Conservation (phyloP, 805 yeast species). For the Ogataea pignaliae region DNA sequence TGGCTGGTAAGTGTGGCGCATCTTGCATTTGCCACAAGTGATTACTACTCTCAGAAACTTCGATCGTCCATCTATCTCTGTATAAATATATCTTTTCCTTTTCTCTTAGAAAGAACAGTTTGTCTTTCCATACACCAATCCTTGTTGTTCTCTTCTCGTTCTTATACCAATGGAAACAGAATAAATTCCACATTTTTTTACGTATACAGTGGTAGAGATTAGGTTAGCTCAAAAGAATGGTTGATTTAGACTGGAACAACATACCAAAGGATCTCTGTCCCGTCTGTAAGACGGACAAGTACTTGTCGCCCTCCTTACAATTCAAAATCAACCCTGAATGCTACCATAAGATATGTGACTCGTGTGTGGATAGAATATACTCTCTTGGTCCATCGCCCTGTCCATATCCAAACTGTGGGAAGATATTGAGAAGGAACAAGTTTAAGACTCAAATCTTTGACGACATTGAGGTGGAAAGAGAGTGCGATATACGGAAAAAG, state of each 20-base stretch:
- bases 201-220: no score
- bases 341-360: conserved; percentile 94
- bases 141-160: no score
- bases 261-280: conserved; percentile 66
- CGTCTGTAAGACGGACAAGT: conserved; percentile 92
- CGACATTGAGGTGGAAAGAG: conserved; percentile 84
- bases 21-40: no score
- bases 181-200: no score
- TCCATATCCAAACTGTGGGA: conserved; percentile 89
- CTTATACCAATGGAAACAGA: no score
- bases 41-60: no score
- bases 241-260: conserved; percentile 31
- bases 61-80: no score
- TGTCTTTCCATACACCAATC: no score
- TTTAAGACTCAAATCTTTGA: conserved; percentile 93
- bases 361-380: conserved; percentile 94
- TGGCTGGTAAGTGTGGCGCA: no score
- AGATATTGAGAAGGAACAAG: conserved; percentile 78
- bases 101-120: no score
- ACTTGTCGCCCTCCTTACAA: conserved; percentile 87
- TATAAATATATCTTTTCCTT: no score
- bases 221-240: conserved; percentile 17
- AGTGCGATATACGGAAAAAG: conserved; percentile 82
- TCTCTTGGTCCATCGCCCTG: conserved; percentile 95
- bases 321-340: conserved; percentile 96